Percentiles rank a stretch among this genome's conserved stretches.
Evolutionary conservation across 257 asterid species (phyloP).

Genomic region (Solanum chaucha): DNA sequence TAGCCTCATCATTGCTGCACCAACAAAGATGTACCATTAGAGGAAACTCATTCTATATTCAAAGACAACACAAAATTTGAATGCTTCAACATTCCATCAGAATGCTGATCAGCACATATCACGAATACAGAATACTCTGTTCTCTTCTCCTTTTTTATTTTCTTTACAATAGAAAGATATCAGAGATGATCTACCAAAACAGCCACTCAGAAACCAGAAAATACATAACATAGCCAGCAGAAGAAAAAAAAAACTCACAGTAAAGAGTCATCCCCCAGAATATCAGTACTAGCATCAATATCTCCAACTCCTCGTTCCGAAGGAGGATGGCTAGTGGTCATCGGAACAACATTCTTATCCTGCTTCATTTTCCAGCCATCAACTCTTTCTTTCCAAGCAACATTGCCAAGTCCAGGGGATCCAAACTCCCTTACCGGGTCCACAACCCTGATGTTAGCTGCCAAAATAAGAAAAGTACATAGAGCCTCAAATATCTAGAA

Average conservation of each 20-base stretch:
- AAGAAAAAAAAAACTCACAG: slow-evolving; percentile 44
- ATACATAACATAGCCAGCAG: background rate
- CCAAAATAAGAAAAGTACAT: slow-evolving; percentile 5
- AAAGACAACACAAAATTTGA: background rate
- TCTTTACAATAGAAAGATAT: background rate
- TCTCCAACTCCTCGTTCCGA: slow-evolving; percentile 89
- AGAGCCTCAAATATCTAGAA: slow-evolving; percentile 7
- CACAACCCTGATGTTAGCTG: slow-evolving; percentile 79
- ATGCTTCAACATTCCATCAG: background rate
- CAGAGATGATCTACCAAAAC: background rate
- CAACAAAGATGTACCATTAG: slow-evolving; percentile 2
- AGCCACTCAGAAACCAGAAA: background rate
- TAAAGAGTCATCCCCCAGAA: slow-evolving; percentile 78
- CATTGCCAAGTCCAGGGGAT: slow-evolving; percentile 89
- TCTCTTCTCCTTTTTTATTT: background rate
- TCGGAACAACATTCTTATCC: slow-evolving; percentile 70
- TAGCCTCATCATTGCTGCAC: slow-evolving; percentile 94
- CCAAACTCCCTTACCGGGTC: slow-evolving; percentile 93
- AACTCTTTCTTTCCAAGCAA: slow-evolving; percentile 98
- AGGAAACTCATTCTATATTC: background rate
- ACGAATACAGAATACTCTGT: background rate
- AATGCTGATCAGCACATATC: background rate
- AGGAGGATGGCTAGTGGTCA: slow-evolving; percentile 85
- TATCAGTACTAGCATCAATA: slow-evolving; percentile 83
- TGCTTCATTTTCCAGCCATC: slow-evolving; percentile 99